phyloP scores from a whole-genome alignment of 495 filamentous ascomycete species.

The Xylaria intraflava region DNA sequence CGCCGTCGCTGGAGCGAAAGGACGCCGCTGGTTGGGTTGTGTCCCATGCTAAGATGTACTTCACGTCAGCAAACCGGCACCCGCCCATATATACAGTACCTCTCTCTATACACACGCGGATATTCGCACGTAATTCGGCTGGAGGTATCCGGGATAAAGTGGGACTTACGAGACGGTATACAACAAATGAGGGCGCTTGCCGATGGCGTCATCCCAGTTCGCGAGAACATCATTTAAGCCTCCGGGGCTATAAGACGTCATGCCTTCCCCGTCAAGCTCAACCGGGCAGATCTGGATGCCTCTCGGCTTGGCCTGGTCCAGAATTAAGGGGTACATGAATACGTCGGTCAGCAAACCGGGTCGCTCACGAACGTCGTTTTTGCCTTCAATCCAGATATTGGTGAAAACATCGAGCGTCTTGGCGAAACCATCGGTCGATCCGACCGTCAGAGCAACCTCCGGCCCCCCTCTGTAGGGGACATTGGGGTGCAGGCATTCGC shows the following conservation, averaged over 20 bases:
- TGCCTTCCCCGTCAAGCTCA: conserved; percentile 69
- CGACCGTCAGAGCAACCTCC: conserved; percentile 69
- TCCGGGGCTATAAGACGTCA: conserved; percentile 58
- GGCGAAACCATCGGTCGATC: conserved; percentile 75
- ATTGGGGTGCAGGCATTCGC: conserved; percentile 68
- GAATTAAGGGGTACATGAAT: conserved; percentile 69
- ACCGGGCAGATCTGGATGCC: conserved; percentile 69
- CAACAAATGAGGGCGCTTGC: conserved; percentile 73
- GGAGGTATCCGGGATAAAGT: not conserved
- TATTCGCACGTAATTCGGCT: not conserved
- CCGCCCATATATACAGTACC: not conserved
- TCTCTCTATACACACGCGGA: not conserved
- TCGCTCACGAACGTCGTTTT: conserved; percentile 57
- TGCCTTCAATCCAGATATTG: conserved; percentile 63
- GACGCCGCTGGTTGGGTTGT: conserved; percentile 81
- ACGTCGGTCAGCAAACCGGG: conserved; percentile 71
- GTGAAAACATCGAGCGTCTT: conserved; percentile 68
- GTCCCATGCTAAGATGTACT: conserved; percentile 59
- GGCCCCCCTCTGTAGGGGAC: conserved; percentile 72
- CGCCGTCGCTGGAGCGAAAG: conserved; percentile 63
- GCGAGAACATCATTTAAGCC: conserved; percentile 70
- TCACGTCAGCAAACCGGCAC: conserved; percentile 1
- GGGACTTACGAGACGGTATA: conserved; percentile 79
- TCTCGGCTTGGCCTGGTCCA: conserved; percentile 57
- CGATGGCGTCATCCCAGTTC: conserved; percentile 70